phyloP scores from a whole-genome alignment of 139 green algal species.

The Chlorella sp. region DNA sequence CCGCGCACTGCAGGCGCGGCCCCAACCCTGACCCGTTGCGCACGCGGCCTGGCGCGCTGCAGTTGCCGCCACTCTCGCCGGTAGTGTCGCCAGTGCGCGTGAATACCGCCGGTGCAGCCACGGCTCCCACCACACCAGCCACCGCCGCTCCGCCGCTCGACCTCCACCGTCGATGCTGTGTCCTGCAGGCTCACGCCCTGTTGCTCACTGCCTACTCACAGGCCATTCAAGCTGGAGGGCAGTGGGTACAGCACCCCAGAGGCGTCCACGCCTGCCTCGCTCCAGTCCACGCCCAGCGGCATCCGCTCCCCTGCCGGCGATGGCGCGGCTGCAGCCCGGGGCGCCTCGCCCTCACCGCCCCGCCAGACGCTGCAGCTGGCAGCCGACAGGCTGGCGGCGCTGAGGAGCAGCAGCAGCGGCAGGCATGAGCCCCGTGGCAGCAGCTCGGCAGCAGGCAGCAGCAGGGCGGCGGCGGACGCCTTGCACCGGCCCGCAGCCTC shows the following conservation, averaged over 20 bases:
- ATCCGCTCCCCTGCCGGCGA: conserved; percentile 26
- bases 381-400: neutral
- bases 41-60: no score
- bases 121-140: no score
- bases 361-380: conserved; percentile 31
- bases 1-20: no score
- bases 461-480: neutral
- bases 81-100: no score
- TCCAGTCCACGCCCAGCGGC: conserved; percentile 9
- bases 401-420: neutral
- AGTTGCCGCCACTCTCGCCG: no score
- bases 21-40: no score
- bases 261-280: conserved; percentile 25
- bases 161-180: neutral
- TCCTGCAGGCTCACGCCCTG: no score
- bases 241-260: neutral
- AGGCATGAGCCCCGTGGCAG: neutral
- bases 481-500: neutral
- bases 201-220: no score
- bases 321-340: neutral
- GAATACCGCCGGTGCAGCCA: no score
- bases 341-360: conserved; percentile 18
- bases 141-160: no score
- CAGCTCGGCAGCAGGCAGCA: neutral
- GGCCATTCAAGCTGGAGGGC: conserved; percentile 10